A percentile compares a stretch with the other conserved stretches of the same genome.
phyloP scores from a whole-genome alignment of 495 filamentous ascomycete genomes.

The Aspergillus bridgeri region DNA sequence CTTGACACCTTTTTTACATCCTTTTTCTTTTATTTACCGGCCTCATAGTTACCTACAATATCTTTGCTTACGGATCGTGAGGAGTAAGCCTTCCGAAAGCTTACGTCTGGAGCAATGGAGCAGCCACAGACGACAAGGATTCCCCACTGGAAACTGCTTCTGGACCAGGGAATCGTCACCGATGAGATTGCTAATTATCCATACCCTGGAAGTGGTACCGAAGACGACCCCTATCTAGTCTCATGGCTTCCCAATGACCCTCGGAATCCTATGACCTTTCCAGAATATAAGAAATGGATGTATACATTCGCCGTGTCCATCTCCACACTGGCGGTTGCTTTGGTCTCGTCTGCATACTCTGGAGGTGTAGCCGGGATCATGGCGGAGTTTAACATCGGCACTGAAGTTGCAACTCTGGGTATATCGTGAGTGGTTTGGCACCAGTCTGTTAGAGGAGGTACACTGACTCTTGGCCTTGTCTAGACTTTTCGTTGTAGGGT shows the following conservation, averaged over 20 bases:
- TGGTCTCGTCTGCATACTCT: slow-evolving; percentile 63
- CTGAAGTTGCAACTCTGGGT: slow-evolving; percentile 53
- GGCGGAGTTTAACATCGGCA: slow-evolving; percentile 47
- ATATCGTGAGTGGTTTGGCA: slow-evolving; percentile 33
- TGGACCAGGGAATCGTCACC: slow-evolving; percentile 38
- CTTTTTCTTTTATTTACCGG: background rate
- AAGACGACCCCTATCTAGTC: slow-evolving; percentile 62
- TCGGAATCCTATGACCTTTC: slow-evolving; percentile 57
- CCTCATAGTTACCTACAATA: background rate
- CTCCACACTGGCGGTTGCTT: slow-evolving; percentile 60
- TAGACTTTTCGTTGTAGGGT: slow-evolving; percentile 58
- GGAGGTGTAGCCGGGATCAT: slow-evolving; percentile 57
- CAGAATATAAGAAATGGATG: slow-evolving; percentile 51
- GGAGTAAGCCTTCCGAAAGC: background rate
- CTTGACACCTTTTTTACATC: background rate
- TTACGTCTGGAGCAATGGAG: background rate
- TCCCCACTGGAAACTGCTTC: slow-evolving; percentile 22
- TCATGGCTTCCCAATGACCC: slow-evolving; percentile 60
- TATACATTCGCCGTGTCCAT: slow-evolving; percentile 55
- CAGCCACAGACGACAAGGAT: background rate
- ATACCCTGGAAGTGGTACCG: slow-evolving; percentile 60
- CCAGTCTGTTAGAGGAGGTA: background rate
- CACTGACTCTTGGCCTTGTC: background rate
- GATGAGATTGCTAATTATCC: slow-evolving; percentile 44
- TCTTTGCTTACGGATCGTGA: background rate